These are phyloP conservation scores for Tetrahymena borealis DNA, from an alignment of 73 alveolate species.

Conservation along the genomic window DNA sequence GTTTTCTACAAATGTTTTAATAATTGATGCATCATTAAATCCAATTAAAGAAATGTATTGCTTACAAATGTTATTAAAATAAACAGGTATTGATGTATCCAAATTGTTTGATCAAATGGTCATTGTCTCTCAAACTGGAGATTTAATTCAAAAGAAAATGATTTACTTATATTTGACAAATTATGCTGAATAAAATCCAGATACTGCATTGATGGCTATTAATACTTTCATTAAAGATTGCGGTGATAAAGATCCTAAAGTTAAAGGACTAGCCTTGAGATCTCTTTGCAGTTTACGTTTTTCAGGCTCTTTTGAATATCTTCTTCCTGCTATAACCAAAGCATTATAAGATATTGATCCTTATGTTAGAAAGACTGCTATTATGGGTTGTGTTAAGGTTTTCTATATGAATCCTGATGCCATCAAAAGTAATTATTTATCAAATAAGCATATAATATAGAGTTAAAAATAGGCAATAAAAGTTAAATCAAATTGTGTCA, in stretches of 20 bases:
- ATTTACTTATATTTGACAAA: slow-evolving; percentile 89
- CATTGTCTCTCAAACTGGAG: slow-evolving; percentile 91
- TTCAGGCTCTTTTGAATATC: slow-evolving; percentile 86
- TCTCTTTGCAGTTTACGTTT: slow-evolving; percentile 85
- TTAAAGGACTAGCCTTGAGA: slow-evolving; percentile 96
- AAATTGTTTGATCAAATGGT: slow-evolving; percentile 91
- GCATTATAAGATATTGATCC: slow-evolving; percentile 96
- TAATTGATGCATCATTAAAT: too few relatives aligned
- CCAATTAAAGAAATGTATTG: too few relatives aligned
- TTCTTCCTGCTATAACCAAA: slow-evolving; percentile 81
- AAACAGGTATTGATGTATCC: slow-evolving; percentile 78
- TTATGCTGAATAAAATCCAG: slow-evolving; percentile 91
- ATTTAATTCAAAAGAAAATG: slow-evolving; percentile 96
- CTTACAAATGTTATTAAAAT: too few relatives aligned
- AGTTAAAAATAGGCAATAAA: neutral
- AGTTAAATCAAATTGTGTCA: neutral
- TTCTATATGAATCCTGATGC: slow-evolving; percentile 58
- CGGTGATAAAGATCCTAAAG: slow-evolving; percentile 86
- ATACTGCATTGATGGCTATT: slow-evolving; percentile 92
- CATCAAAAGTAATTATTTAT: neutral
- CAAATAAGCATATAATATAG: neutral
- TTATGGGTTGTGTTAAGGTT: slow-evolving; percentile 90
- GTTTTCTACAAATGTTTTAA: too few relatives aligned
- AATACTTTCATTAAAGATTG: slow-evolving; percentile 93
- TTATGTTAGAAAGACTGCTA: slow-evolving; percentile 97